Conservation (phyloP, 1,139 yeast genomes). For the Geotrichum candidum region DNA sequence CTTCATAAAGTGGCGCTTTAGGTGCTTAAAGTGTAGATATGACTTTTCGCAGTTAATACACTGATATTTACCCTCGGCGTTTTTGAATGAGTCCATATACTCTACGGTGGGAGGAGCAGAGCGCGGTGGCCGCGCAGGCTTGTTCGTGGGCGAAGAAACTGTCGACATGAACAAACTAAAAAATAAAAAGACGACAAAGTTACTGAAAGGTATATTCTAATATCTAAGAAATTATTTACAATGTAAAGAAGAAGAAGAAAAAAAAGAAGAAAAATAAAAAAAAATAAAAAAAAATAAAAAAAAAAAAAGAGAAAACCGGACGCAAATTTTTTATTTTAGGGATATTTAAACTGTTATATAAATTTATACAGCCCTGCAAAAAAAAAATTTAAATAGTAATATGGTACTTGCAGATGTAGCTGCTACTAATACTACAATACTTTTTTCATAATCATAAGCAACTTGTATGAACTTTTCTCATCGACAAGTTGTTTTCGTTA, state of each 20-base stretch:
- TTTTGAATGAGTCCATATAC: slow-evolving; percentile 15
- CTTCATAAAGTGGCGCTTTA: slow-evolving; percentile 17
- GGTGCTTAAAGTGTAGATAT: slow-evolving; percentile 16
- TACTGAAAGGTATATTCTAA: background rate
- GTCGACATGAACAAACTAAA: background rate
- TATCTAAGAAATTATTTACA: background rate
- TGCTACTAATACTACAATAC: background rate
- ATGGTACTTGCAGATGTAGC: background rate
- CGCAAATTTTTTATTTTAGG: background rate
- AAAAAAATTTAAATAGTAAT: background rate
- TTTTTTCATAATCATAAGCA: no score
- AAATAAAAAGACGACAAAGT: background rate
- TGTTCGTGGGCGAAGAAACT: background rate
- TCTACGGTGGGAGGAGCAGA: slow-evolving; percentile 2
- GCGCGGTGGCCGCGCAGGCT: background rate
- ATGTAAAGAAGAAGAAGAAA: background rate
- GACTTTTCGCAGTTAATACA: slow-evolving; percentile 19
- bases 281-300: no score
- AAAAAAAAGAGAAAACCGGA: background rate
- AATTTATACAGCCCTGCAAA: background rate
- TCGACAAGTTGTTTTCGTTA: background rate
- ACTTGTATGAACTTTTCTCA: background rate
- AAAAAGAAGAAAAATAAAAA: background rate
- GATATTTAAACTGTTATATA: background rate
- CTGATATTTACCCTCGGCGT: slow-evolving; percentile 22